phyloP scores from a whole-genome alignment of 495 filamentous ascomycete species.

The Xylaria acuta region DNA sequence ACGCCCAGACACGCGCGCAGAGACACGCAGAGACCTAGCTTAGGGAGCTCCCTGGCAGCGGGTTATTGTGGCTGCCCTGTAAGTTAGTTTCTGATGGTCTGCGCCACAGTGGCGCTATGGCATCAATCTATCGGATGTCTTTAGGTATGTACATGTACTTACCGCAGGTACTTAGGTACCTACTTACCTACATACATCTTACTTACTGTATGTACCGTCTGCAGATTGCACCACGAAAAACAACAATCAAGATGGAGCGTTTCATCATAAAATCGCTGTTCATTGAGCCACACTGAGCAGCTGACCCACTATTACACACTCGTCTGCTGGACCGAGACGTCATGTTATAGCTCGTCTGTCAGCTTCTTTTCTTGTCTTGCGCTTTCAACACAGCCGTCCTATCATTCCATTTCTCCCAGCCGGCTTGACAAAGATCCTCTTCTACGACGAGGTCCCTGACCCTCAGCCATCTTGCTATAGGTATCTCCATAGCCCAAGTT shows the following conservation, averaged over 20 bases:
- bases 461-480: constrained; percentile 68
- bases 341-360: not conserved
- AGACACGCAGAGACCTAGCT: not conserved
- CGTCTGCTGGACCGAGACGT: not conserved
- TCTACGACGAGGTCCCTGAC: constrained; percentile 84
- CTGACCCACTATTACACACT: not conserved
- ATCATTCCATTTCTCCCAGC: constrained; percentile 90
- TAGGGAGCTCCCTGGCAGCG: not conserved
- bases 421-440: constrained; percentile 89
- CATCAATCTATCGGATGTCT: not conserved
- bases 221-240: not conserved
- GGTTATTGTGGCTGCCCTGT: not conserved
- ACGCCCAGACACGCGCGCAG: not conserved
- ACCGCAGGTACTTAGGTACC: not conserved
- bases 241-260: not conserved
- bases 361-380: constrained; percentile 32
- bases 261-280: not conserved
- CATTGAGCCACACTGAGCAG: not conserved
- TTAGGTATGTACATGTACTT: not conserved
- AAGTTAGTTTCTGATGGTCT: not conserved
- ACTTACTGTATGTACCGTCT: too few species aligned
- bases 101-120: not conserved
- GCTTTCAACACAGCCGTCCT: constrained; percentile 44
- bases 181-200: not conserved
- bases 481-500: constrained; percentile 73